Conservation (phyloP, 2,329 filamentous ascomycete species). For the Venturia aucupariae region DNA sequence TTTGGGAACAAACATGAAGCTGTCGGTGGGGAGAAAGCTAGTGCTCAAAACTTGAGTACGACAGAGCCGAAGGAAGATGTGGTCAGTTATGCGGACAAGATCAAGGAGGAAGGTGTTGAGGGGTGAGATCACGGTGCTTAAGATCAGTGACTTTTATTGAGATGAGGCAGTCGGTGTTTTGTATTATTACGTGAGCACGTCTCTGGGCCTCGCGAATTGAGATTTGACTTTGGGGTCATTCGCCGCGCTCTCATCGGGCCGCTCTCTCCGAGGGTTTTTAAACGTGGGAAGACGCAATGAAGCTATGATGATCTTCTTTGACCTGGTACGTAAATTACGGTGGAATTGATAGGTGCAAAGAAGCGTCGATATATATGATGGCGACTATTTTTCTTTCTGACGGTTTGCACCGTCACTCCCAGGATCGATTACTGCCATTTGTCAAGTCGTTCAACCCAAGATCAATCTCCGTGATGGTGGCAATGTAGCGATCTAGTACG, state of each 20-base stretch:
- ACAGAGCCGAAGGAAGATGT: constrained; percentile 13
- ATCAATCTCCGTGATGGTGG: no score
- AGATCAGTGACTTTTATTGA: not conserved
- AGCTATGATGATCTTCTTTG: not conserved
- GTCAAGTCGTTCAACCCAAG: no score
- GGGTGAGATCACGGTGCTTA: not conserved
- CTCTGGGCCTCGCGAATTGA: not conserved
- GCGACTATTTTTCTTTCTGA: no score
- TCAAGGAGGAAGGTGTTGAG: constrained; percentile 9
- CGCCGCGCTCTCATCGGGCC: not conserved
- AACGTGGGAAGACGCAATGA: not conserved
- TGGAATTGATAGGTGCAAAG: not conserved
- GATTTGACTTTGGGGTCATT: not conserved
- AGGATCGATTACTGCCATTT: no score
- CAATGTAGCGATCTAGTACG: no score
- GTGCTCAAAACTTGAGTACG: constrained; percentile 17
- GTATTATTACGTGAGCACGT: not conserved
- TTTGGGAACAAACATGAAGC: not conserved
- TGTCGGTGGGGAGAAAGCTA: constrained; percentile 3
- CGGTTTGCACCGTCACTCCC: no score
- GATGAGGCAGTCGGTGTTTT: not conserved
- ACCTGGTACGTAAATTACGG: no score
- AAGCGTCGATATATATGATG: not conserved
- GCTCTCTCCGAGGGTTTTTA: not conserved
- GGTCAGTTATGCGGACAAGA: constrained; percentile 14